Evolutionary conservation across 2,329 filamentous ascomycete species (phyloP).

Genomic region (Penicillium hesseltinei): DNA sequence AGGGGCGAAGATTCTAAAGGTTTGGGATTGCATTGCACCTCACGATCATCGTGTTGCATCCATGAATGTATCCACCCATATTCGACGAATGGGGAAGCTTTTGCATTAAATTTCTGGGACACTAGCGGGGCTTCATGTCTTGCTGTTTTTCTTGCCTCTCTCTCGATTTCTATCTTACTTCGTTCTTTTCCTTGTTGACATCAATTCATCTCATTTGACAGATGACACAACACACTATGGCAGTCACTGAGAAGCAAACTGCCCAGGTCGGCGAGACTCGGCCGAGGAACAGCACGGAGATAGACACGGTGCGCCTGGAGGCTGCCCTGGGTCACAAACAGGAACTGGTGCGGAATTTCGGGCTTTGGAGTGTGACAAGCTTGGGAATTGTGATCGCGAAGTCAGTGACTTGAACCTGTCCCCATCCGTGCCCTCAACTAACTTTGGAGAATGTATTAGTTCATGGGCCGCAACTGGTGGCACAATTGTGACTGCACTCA

Average conservation of each 20-base stretch:
- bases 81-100: neutral
- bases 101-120: neutral
- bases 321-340: constrained; percentile 52
- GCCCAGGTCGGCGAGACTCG: neutral
- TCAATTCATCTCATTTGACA: neutral
- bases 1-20: neutral
- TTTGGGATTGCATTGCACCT: neutral
- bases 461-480: constrained; percentile 61
- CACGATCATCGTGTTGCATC: neutral
- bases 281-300: neutral
- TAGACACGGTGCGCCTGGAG: constrained; percentile 27
- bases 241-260: neutral
- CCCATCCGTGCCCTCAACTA: neutral
- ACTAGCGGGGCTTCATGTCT: neutral
- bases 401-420: constrained; percentile 9
- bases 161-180: neutral
- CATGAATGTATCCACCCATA: neutral
- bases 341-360: constrained; percentile 58
- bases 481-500: constrained; percentile 53
- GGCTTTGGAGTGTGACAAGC: constrained; percentile 55
- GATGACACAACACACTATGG: neutral
- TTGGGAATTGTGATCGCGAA: constrained; percentile 55
- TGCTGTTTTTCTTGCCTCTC: neutral
- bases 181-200: neutral
- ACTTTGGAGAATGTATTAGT: constrained; percentile 34